Percentiles rank a stretch among this genome's conserved stretches.
Evolutionary conservation across 176 grass and related monocot genomes (phyloP).

Genomic region (Oryza meridionalis): DNA sequence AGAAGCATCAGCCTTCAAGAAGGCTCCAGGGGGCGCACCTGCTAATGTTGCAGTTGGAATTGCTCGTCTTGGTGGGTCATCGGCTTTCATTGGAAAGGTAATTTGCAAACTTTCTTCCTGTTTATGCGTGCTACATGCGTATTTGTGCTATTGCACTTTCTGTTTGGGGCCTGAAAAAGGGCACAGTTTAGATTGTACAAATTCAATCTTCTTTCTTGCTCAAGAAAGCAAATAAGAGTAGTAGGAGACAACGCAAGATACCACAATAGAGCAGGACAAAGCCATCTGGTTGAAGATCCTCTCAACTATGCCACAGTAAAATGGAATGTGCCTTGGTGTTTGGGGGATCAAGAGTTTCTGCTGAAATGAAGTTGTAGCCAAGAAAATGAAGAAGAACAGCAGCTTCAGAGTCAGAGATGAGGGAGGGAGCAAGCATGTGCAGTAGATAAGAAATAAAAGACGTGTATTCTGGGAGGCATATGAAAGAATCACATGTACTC

Average conservation of each 20-base stretch:
- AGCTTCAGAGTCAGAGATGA: not conserved
- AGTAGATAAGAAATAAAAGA: not conserved
- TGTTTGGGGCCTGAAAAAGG: not conserved
- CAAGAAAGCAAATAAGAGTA: not conserved
- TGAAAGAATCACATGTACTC: not conserved
- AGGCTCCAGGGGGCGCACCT: slow-evolving; percentile 88
- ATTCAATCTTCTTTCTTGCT: not conserved
- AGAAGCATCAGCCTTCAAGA: slow-evolving; percentile 92
- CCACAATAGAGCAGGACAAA: not conserved
- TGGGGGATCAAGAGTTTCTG: not conserved
- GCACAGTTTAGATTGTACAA: slow-evolving; percentile 1
- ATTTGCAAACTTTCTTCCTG: slow-evolving; percentile 3
- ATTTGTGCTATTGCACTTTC: slow-evolving; percentile 14
- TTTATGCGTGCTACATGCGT: not conserved
- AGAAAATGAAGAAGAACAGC: not conserved
- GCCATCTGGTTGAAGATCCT: not conserved
- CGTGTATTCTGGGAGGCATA: not conserved
- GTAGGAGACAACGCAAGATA: not conserved
- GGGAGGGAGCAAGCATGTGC: not conserved
- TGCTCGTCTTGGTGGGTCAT: slow-evolving; percentile 86
- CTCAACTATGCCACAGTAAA: not conserved
- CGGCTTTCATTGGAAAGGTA: slow-evolving; percentile 98
- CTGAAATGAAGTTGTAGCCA: not conserved
- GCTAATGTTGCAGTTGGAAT: slow-evolving; percentile 97
- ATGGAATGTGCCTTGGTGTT: not conserved